A percentile compares a stretch with the other conserved stretches of the same genome.
Evolutionary conservation across 2,329 filamentous ascomycete species (phyloP).

Genomic region (Hypoxylon sp.): DNA sequence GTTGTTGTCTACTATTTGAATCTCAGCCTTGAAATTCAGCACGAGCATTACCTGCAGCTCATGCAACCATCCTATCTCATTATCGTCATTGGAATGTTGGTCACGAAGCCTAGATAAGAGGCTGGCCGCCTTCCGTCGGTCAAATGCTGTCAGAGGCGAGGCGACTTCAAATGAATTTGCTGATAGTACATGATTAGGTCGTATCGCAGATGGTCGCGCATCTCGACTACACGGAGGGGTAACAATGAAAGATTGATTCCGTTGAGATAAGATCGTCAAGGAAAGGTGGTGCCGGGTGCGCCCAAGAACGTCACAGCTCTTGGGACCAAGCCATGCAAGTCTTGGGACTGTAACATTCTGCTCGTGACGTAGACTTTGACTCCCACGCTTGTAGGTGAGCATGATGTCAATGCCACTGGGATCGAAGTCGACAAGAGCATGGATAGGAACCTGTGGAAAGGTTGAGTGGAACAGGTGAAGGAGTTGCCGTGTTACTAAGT

Average conservation of each 20-base stretch:
- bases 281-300: background rate
- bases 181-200: background rate
- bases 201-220: background rate
- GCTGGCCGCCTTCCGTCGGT: constrained; percentile 67
- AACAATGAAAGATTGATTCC: background rate
- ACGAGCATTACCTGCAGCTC: constrained; percentile 81
- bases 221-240: constrained; percentile 13
- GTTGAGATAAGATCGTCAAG: background rate
- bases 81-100: constrained; percentile 44
- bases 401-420: constrained; percentile 81
- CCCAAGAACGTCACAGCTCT: constrained; percentile 56
- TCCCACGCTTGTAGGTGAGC: constrained; percentile 78
- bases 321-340: constrained; percentile 74
- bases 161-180: constrained; percentile 38
- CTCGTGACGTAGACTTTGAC: constrained; percentile 72
- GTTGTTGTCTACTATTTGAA: constrained; percentile 73
- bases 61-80: constrained; percentile 56
- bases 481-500: constrained; percentile 76
- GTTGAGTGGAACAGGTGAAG: constrained; percentile 64
- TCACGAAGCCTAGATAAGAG: constrained; percentile 61
- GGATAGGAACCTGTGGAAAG: constrained; percentile 66
- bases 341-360: constrained; percentile 60
- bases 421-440: constrained; percentile 78
- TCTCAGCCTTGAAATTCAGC: constrained; percentile 80
- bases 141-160: constrained; percentile 61